Evolutionary conservation across 306 rosid genomes (phyloP).

Genomic region (Hippophae tibetana): DNA sequence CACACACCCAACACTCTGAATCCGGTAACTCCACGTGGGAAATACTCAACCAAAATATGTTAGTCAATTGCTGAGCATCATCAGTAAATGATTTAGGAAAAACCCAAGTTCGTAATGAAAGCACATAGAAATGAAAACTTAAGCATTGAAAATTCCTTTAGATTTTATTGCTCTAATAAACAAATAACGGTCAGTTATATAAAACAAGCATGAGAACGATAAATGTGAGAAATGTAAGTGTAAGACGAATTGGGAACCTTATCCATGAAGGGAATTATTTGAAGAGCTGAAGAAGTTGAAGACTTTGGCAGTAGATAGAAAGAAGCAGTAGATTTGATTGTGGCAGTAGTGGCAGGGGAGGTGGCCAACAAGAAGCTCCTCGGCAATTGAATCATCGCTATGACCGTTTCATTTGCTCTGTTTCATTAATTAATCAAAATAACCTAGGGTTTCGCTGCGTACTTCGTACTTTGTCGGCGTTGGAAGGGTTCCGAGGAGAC

Average conservation of each 20-base stretch:
- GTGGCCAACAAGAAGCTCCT: conserved; percentile 36
- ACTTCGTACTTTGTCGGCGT: too few species aligned
- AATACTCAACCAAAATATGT: too few species aligned
- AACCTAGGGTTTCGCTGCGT: too few species aligned
- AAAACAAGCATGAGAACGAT: background rate
- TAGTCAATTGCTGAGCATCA: too few species aligned
- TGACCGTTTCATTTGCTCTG: conserved; percentile 18
- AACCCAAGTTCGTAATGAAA: too few species aligned
- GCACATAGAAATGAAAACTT: too few species aligned
- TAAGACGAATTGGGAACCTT: conserved; percentile 17
- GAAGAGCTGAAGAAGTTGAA: conserved; percentile 29
- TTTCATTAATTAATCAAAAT: background rate
- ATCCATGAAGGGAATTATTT: conserved; percentile 43
- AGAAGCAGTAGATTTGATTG: conserved; percentile 18
- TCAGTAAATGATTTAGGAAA: too few species aligned
- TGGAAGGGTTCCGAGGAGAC: too few species aligned
- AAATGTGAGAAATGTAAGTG: background rate
- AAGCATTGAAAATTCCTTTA: too few species aligned
- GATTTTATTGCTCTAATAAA: too few species aligned
- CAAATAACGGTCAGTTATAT: background rate
- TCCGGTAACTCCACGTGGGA: too few species aligned
- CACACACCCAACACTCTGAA: too few species aligned
- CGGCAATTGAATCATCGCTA: conserved; percentile 49
- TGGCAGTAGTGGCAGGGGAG: background rate
- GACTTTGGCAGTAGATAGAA: conserved; percentile 23